phyloP scores from a whole-genome alignment of 2,329 filamentous ascomycete species.

The Aspergillus nomiae region DNA sequence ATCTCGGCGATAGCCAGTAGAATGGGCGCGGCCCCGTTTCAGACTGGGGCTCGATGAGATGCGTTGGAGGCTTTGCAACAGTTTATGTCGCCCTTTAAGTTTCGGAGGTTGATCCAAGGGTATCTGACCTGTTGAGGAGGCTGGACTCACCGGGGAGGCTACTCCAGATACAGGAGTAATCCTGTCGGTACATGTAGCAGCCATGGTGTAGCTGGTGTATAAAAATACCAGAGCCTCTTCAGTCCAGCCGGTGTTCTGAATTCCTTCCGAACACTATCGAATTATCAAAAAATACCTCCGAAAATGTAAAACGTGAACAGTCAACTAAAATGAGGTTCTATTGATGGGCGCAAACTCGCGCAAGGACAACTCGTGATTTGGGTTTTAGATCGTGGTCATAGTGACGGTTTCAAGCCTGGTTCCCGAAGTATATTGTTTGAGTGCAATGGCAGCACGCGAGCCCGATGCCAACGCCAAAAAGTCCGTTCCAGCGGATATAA shows the following conservation, averaged over 20 bases:
- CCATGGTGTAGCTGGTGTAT: slow-evolving; percentile 28
- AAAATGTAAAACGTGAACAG: neutral
- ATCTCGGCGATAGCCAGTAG: slow-evolving; percentile 66
- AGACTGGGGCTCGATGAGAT: slow-evolving; percentile 81
- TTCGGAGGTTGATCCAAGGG: slow-evolving; percentile 53
- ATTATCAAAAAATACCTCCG: neutral
- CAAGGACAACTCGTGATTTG: slow-evolving; percentile 5
- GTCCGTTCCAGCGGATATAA: neutral
- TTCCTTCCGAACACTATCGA: neutral
- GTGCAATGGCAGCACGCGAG: neutral
- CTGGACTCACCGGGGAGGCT: slow-evolving; percentile 37
- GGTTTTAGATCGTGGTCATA: slow-evolving; percentile 19
- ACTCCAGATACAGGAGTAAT: slow-evolving; percentile 34
- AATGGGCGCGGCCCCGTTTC: slow-evolving; percentile 63
- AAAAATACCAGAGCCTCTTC: neutral
- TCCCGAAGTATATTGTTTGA: slow-evolving; percentile 10
- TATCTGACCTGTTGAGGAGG: slow-evolving; percentile 37
- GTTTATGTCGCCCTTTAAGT: slow-evolving; percentile 67
- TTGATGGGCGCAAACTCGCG: slow-evolving; percentile 16
- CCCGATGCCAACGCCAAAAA: slow-evolving; percentile 8
- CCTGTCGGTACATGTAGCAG: slow-evolving; percentile 31
- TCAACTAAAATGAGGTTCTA: neutral
- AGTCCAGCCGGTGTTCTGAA: neutral
- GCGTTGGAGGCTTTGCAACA: slow-evolving; percentile 74
- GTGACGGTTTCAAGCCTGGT: slow-evolving; percentile 10